Base-by-base conservation (phyloP, 441 rosid species). In the Hura crepitans region DNA sequence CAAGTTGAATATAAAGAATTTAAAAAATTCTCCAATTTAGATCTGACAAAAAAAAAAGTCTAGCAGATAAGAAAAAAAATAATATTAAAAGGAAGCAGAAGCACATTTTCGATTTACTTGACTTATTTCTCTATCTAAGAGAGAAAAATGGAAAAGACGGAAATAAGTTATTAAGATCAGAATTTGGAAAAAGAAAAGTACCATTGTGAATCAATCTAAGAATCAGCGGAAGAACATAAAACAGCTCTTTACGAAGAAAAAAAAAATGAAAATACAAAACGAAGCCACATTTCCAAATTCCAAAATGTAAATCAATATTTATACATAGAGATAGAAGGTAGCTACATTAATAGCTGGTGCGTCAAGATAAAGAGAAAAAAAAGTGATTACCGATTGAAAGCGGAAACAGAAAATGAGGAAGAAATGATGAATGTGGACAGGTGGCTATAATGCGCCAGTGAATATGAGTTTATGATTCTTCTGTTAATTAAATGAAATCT, bases 381-480 rank as follows among this genome's bases (percentile, higher is more conserved):
- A 45, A 57, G 73, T 12, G 61, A 70, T 23, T 49, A 50, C 22
- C 45, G 50, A 51, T 35, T 47, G 45, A 15, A 60, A 62, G 70
- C 8, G 13, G 20, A 70, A 61, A 71, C 31, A 56, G 57, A 56
- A 37, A 70, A 33, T 12, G 53, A 42, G 50, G 39, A 39, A 30
- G 46, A 53, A 28, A 12, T 11, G 58, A 59, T 46, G 57, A 25
- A 27, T 7, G 39, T 6, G 45, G 31, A 72, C 22, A 51, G 43
- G 60, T 25, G 31, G 76, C 80, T 75, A 82, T 46, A 70, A 75
- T 77, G 80, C 72, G 75, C 83, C 72, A 14, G 33, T 10, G 28
- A 25, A 30, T 9, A 28, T 33, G 23, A 25, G 49, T 33, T 55
- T 27, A 22, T n/a, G n/a, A n/a, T n/a, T n/a, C n/a, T n/a, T 12